Percentiles rank a stretch among this genome's conserved stretches.
Conservation (phyloP, 495 filamentous ascomycete species). For the Trichoderma parareesei region DNA sequence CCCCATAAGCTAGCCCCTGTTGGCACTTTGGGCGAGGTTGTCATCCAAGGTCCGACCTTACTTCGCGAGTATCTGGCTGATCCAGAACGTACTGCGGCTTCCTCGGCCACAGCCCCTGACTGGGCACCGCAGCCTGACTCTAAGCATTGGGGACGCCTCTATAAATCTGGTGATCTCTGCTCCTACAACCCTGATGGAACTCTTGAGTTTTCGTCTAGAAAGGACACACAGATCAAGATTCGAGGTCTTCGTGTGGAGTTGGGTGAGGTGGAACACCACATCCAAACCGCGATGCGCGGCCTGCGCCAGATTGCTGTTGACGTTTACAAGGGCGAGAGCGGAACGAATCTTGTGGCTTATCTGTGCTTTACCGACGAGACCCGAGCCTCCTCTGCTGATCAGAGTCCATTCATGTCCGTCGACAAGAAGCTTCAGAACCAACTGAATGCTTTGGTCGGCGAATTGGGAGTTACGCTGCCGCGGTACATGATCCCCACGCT, state of each 20-base stretch:
- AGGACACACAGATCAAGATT: conserved; percentile 18
- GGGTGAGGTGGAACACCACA: conserved; percentile 3
- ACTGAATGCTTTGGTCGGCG: background rate
- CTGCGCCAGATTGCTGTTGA: conserved; percentile 36
- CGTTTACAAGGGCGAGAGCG: conserved; percentile 22
- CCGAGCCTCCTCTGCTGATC: background rate
- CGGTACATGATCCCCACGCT: conserved; percentile 18
- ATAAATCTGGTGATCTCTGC: conserved; percentile 21
- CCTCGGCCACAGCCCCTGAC: background rate
- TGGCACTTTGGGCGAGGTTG: conserved; percentile 39
- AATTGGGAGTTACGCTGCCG: conserved; percentile 13
- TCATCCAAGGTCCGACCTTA: conserved; percentile 46
- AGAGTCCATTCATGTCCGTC: background rate
- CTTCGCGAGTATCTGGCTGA: conserved; percentile 30
- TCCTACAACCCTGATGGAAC: conserved; percentile 36
- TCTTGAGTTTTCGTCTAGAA: conserved; percentile 46
- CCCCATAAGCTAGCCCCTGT: conserved; percentile 37
- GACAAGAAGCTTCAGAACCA: background rate
- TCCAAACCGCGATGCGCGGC: background rate
- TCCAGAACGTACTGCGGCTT: conserved; percentile 13
- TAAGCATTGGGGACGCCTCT: conserved; percentile 22
- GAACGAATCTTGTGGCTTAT: background rate
- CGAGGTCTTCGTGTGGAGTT: conserved; percentile 3
- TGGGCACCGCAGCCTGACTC: conserved; percentile 14
- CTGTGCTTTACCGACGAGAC: conserved; percentile 5